A percentile compares a stretch with the other conserved stretches of the same genome.
These are phyloP conservation scores for Ogataea ganodermae DNA, from an alignment of 805 yeast species.

Conservation along the genomic window DNA sequence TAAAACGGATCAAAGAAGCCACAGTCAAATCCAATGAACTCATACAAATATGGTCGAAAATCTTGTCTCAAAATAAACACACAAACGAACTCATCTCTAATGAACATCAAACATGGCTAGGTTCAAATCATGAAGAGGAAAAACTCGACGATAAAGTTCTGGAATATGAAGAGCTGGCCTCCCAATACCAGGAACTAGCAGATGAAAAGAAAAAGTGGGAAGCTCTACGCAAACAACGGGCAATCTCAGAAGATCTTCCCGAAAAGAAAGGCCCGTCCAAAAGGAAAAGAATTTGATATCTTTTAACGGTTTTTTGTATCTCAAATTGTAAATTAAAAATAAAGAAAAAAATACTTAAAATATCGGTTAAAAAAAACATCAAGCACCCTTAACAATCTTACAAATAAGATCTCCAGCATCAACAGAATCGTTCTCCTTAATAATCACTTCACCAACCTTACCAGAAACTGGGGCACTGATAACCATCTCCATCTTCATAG, in stretches of 20 bases:
- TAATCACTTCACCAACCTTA: slow-evolving; percentile 70
- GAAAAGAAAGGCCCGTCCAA: slow-evolving; percentile 26
- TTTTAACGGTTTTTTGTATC: too few species aligned
- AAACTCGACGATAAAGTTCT: slow-evolving; percentile 22
- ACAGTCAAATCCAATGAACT: slow-evolving; percentile 33
- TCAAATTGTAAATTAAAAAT: neutral
- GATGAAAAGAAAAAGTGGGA: slow-evolving; percentile 28
- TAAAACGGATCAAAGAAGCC: slow-evolving; percentile 19
- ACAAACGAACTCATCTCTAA: slow-evolving; percentile 47
- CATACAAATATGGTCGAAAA: slow-evolving; percentile 60
- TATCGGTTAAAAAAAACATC: neutral
- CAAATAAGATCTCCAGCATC: slow-evolving; percentile 91
- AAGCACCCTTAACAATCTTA: slow-evolving; percentile 45
- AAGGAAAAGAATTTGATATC: slow-evolving; percentile 5
- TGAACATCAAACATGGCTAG: slow-evolving; percentile 18
- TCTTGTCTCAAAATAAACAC: slow-evolving; percentile 62
- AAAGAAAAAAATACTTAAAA: too few species aligned
- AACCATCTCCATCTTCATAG: slow-evolving; percentile 99
- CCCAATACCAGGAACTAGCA: slow-evolving; percentile 21
- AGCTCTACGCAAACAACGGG: slow-evolving; percentile 11
- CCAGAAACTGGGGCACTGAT: slow-evolving; percentile 91
- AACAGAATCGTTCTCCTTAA: slow-evolving; percentile 91
- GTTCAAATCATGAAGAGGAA: slow-evolving; percentile 21
- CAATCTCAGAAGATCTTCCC: neutral
- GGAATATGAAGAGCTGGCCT: slow-evolving; percentile 33